Conservation (phyloP, 306 rosid species). For the Erythrophleum fordii region DNA sequence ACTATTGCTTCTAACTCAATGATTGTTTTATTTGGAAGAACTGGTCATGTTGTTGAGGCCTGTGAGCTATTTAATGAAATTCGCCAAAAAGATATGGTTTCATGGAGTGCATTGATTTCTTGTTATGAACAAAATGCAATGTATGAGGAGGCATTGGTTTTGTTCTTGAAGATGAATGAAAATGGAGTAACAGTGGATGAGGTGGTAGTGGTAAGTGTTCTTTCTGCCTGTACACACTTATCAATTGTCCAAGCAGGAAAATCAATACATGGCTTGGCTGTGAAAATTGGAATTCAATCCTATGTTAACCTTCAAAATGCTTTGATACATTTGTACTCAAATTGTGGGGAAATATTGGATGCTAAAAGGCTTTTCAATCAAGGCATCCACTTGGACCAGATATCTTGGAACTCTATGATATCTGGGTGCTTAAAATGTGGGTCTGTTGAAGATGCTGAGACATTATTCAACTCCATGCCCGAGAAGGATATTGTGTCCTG, state of each 20-base stretch:
- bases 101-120: slow-evolving; percentile 85
- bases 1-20: slow-evolving; percentile 75
- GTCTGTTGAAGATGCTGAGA: slow-evolving; percentile 58
- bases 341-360: slow-evolving; percentile 58
- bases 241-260: slow-evolving; percentile 49
- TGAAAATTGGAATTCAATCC: slow-evolving; percentile 63
- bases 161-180: slow-evolving; percentile 60
- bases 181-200: slow-evolving; percentile 70
- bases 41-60: slow-evolving; percentile 58
- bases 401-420: slow-evolving; percentile 92
- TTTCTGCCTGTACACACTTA: slow-evolving; percentile 62
- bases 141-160: slow-evolving; percentile 61
- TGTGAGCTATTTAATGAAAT: slow-evolving; percentile 53
- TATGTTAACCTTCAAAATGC: slow-evolving; percentile 82
- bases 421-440: slow-evolving; percentile 77
- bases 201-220: slow-evolving; percentile 69
- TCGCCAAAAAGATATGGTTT: slow-evolving; percentile 63
- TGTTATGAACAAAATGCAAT: slow-evolving; percentile 73
- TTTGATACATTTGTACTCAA: slow-evolving; percentile 71
- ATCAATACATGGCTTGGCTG: slow-evolving; percentile 62
- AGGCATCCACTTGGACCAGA: slow-evolving; percentile 59
- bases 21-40: slow-evolving; percentile 65
- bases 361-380: slow-evolving; percentile 58
- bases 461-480: slow-evolving; percentile 70
- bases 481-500: slow-evolving; percentile 74